Evolutionary conservation across 1,284 basidiomycete species (phyloP).

Genomic region (Ustilago curta): DNA sequence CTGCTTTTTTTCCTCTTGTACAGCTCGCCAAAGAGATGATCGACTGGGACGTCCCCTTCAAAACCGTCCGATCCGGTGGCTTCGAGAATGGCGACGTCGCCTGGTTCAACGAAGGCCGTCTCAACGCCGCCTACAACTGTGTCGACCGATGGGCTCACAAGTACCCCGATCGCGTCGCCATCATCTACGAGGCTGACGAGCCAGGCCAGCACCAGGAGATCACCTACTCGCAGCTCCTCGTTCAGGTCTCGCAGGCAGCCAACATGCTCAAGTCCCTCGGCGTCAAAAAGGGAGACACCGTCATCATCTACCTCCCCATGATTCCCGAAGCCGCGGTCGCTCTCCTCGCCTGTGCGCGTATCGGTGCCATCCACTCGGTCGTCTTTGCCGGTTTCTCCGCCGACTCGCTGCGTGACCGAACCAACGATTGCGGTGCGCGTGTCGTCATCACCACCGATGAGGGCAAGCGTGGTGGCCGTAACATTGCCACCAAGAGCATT

Average conservation of each 20-base stretch:
- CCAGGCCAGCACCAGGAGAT: conserved; percentile 83
- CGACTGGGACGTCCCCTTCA: conserved; percentile 91
- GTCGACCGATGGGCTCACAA: conserved; percentile 95
- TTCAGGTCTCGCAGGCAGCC: conserved; percentile 84
- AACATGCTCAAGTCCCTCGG: conserved; percentile 92
- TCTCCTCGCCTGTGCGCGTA: conserved; percentile 95
- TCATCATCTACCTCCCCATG: conserved; percentile 75
- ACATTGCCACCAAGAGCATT: conserved; percentile 92
- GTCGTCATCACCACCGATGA: conserved; percentile 97
- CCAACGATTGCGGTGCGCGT: conserved; percentile 87
- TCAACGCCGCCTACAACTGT: conserved; percentile 90
- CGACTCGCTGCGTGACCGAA: conserved; percentile 93
- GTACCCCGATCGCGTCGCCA: conserved; percentile 91
- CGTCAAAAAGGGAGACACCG: conserved; percentile 91
- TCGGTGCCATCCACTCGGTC: conserved; percentile 98
- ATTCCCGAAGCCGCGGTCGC: conserved; percentile 83
- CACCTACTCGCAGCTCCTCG: conserved; percentile 82
- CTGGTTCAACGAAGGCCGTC: conserved; percentile 79
- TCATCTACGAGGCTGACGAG: conserved; percentile 99
- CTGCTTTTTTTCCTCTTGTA: neutral
- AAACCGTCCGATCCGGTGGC: conserved; percentile 84
- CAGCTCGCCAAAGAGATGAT: conserved; percentile 84
- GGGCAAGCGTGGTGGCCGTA: conserved; percentile 91
- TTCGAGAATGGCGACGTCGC: conserved; percentile 89
- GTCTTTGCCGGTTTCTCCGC: conserved; percentile 98